phyloP scores from a whole-genome alignment of 192 early-diverging fungal genomes.

The Entomortierella beljakovae region DNA sequence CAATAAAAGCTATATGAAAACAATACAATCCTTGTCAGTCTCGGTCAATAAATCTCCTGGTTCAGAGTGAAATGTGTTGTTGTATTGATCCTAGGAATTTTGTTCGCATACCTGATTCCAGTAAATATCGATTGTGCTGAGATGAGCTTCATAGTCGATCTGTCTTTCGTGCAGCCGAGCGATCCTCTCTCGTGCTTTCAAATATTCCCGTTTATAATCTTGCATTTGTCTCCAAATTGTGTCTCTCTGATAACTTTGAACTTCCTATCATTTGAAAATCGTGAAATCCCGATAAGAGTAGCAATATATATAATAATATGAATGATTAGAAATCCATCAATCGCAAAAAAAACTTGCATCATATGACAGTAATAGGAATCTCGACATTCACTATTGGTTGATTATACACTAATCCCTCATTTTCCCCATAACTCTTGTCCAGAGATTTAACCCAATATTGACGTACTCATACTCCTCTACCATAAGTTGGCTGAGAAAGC shows the following conservation, averaged over 20 bases:
- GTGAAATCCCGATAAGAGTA: background rate
- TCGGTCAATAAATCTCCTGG: background rate
- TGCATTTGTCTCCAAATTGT: slow-evolving; percentile 78
- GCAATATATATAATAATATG: background rate
- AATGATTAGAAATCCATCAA: too few relatives aligned
- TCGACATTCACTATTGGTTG: too few relatives aligned
- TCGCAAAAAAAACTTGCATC: too few relatives aligned
- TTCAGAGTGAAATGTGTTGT: background rate
- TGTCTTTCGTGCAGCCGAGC: slow-evolving; percentile 62
- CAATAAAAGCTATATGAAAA: slow-evolving; percentile 18
- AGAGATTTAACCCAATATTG: too few relatives aligned
- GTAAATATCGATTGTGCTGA: slow-evolving; percentile 60
- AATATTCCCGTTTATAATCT: slow-evolving; percentile 72
- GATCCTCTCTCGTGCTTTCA: slow-evolving; percentile 57
- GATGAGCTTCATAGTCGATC: slow-evolving; percentile 59
- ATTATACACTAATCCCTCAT: too few relatives aligned
- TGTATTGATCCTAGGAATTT: background rate
- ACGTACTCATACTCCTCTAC: slow-evolving; percentile 3
- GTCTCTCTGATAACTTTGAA: slow-evolving; percentile 68
- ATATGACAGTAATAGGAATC: too few relatives aligned
- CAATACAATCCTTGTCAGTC: background rate
- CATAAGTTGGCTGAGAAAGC: background rate
- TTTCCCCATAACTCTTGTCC: too few relatives aligned
- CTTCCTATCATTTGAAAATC: slow-evolving; percentile 24
- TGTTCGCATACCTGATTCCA: slow-evolving; percentile 61